phyloP scores from a whole-genome alignment of 1,284 basidiomycete species.

The Heterobasidion annosum region DNA sequence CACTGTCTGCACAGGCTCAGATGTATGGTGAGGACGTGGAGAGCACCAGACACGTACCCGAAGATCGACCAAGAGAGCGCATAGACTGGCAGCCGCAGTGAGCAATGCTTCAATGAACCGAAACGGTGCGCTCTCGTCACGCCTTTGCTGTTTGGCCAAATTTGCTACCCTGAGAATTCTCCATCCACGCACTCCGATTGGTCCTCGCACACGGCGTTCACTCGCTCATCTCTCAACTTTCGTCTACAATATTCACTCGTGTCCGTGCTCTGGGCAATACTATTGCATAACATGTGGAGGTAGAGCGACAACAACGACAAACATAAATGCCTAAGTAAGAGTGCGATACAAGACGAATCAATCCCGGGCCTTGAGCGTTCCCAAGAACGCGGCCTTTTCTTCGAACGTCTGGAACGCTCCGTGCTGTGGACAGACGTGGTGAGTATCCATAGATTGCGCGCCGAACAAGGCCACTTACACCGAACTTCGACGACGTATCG shows the following conservation, averaged over 20 bases:
- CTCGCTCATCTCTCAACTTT: too few species aligned
- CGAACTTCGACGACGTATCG: conserved; percentile 95
- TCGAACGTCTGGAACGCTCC: conserved; percentile 93
- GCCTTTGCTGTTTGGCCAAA: not conserved
- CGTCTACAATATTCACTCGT: not conserved
- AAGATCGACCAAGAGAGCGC: not conserved
- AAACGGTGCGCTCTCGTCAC: too few species aligned
- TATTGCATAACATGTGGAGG: conserved; percentile 28
- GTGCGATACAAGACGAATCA: conserved; percentile 25
- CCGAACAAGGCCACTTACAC: conserved; percentile 39
- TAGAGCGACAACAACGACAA: conserved; percentile 19
- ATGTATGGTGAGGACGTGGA: not conserved
- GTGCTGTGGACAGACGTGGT: conserved; percentile 43
- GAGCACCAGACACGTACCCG: not conserved
- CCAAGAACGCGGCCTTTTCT: conserved; percentile 94
- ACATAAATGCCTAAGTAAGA: conserved; percentile 10
- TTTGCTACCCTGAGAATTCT: not conserved
- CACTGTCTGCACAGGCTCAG: not conserved
- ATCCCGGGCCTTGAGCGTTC: conserved; percentile 77
- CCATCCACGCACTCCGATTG: not conserved
- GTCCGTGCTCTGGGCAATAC: conserved; percentile 16
- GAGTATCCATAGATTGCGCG: conserved; percentile 3
- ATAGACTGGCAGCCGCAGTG: not conserved
- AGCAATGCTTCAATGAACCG: not conserved
- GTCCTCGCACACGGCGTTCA: too few species aligned